Percentiles rank a stretch among this genome's conserved stretches.
Conservation (phyloP, 768 basidiomycete genomes). For the Candolleomyces eurysporus region DNA sequence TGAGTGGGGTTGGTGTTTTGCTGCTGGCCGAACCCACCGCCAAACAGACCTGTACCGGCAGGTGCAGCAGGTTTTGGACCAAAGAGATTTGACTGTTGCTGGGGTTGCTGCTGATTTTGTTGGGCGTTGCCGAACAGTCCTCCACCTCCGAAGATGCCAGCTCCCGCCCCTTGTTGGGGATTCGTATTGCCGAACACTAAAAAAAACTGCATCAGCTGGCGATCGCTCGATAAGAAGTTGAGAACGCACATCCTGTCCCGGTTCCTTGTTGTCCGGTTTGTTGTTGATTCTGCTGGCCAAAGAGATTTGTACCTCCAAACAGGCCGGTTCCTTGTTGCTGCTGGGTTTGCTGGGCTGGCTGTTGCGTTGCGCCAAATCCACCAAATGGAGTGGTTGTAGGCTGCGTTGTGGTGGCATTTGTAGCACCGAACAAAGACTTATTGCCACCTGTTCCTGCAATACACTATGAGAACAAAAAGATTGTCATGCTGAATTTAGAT, state of each 20-base stretch:
- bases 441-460: neutral
- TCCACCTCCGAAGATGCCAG: constrained; percentile 7
- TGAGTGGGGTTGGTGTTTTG: constrained; percentile 12
- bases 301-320: constrained; percentile 5
- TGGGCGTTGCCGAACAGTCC: constrained; percentile 51
- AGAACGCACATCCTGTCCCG: constrained; percentile 12
- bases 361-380: constrained; percentile 11
- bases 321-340: neutral
- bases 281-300: constrained; percentile 12
- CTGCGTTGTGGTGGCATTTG: constrained; percentile 1
- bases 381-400: constrained; percentile 15
- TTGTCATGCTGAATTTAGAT: neutral
- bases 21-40: constrained; percentile 29
- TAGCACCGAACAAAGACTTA: neutral
- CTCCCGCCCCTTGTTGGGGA: constrained; percentile 10
- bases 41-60: constrained; percentile 41
- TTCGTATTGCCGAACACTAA: constrained; percentile 18
- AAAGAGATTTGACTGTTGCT: constrained; percentile 51
- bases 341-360: constrained; percentile 19
- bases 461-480: neutral
- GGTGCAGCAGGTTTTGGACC: constrained; percentile 48
- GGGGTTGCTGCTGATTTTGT: constrained; percentile 29
- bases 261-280: constrained; percentile 16
- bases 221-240: neutral
- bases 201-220: neutral